These are phyloP conservation scores for Globisporangium paroecandrum DNA, from an alignment of 352 stramenopile species.

Conservation along the genomic window DNA sequence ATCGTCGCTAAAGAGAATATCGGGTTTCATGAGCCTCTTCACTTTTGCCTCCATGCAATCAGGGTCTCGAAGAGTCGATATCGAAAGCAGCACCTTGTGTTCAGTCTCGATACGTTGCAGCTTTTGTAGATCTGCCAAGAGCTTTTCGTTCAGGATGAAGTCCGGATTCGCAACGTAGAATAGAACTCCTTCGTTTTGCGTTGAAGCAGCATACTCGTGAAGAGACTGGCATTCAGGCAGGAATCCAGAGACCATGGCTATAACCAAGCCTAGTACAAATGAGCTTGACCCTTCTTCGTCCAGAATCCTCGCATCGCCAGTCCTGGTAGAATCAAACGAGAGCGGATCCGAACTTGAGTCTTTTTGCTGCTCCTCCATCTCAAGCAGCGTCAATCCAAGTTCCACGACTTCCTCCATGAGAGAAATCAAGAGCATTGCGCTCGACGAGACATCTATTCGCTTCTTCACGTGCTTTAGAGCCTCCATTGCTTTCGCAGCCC, in stretches of 20 bases:
- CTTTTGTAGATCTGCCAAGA: conserved; percentile 44
- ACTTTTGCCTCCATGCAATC: conserved; percentile 39
- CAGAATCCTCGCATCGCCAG: neutral
- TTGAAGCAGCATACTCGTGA: conserved; percentile 19
- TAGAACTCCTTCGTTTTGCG: conserved; percentile 16
- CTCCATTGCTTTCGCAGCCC: conserved; percentile 20
- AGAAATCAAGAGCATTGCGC: conserved; percentile 29
- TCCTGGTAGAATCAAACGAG: neutral
- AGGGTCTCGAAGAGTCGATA: conserved; percentile 44
- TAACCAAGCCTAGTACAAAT: conserved; percentile 35
- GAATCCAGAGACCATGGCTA: conserved; percentile 29
- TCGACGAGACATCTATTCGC: conserved; percentile 19
- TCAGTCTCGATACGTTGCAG: conserved; percentile 42
- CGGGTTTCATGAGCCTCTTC: conserved; percentile 38
- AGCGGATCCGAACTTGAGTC: neutral
- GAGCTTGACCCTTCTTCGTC: conserved; percentile 16
- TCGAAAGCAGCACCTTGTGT: conserved; percentile 54
- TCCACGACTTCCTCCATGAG: conserved; percentile 52
- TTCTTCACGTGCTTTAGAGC: conserved; percentile 46
- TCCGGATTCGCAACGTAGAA: conserved; percentile 24
- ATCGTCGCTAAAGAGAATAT: conserved; percentile 35
- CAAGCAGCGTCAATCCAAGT: conserved; percentile 44
- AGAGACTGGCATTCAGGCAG: conserved; percentile 28
- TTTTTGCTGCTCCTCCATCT: conserved; percentile 31
- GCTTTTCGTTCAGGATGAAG: conserved; percentile 27